Evolutionary conservation across 2,329 filamentous ascomycete species (phyloP).

Genomic region (Sclerotinia sclerotiorum): DNA sequence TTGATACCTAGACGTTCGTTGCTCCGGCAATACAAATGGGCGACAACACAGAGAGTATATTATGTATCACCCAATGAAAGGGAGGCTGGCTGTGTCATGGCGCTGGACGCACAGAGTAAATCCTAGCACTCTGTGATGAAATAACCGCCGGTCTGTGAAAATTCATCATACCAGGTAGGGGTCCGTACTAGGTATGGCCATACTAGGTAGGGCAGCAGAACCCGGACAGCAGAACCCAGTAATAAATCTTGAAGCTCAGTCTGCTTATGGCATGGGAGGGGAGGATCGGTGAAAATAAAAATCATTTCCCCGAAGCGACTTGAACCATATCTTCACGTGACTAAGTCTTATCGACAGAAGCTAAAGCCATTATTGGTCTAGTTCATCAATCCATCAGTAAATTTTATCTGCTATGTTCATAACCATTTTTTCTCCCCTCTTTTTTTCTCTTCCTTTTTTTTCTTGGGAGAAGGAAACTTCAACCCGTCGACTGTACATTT

Average conservation of each 20-base stretch:
- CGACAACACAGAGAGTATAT: slow-evolving; percentile 6
- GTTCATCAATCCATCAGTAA: not conserved
- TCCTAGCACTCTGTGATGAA: not conserved
- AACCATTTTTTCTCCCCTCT: slow-evolving; percentile 23
- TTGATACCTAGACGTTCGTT: not conserved
- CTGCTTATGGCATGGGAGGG: too few species aligned
- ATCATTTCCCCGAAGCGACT: not conserved
- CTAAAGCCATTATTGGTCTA: not conserved
- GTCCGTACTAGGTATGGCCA: too few species aligned
- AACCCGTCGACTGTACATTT: slow-evolving; percentile 57
- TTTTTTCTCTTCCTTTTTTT: slow-evolving; percentile 45
- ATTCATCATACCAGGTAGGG: too few species aligned
- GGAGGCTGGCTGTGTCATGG: not conserved
- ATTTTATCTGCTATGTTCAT: not conserved
- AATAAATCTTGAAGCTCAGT: not conserved
- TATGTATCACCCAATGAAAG: not conserved
- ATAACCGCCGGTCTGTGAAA: too few species aligned
- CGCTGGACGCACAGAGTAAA: not conserved
- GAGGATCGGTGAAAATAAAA: too few species aligned
- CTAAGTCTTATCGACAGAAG: not conserved
- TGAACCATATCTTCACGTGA: slow-evolving; percentile 1
- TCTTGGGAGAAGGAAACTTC: slow-evolving; percentile 58
- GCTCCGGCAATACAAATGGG: not conserved
- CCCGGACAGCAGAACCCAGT: too few species aligned
- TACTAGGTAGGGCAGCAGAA: too few species aligned